Evolutionary conservation across 495 filamentous ascomycete species (phyloP), one percentile per base, ranked within the genome.

Genomic region (Trichodelitschia bisporula): DNA sequence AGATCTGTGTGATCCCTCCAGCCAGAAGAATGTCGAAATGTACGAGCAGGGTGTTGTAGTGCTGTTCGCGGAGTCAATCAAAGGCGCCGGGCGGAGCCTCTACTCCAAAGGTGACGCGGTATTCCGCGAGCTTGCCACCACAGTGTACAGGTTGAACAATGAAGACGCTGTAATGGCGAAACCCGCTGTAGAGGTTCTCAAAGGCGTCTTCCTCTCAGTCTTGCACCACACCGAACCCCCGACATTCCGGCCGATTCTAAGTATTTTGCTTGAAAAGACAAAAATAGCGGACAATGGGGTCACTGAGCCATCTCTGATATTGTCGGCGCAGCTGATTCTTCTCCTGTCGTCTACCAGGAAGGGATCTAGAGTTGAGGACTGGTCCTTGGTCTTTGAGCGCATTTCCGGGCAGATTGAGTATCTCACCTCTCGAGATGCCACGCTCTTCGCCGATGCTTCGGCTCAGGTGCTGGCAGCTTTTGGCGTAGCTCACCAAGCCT

Each of bases 1-100:
- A 6, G 21, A 24, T 24, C n/a, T n/a, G n/a, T n/a, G n/a, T n/a
- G 21, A 25, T 12, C 21, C 21, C 8, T 12, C 21, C 8, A 8
- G 8, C 8, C 8, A 25, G 12, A 24, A 24, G 12, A 56, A 61
- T 15, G 57, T 51, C 36, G 49, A 45, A 12, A 57, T 70, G 6
- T 92, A 91, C 42, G 70, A 70, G 36, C 68, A 82, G 44, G 89
- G 89, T 21, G 48, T 93, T 16, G 91, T 90, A 75, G 71, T 64
- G 14, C 70, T 95, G 55, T 78, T 91, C 40, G 66, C 73, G 0
- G 86, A 91, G 49, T 68, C 84, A 9, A 71, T 80, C 36, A 84
- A 84, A 46, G 76, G 82, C 17, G 61, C 82, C 23, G 77, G 83
- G 26, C 45, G 67, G 25, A 70, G 65, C 2, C 43, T 95, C 24